Evolutionary conservation across 2,329 filamentous ascomycete species (phyloP).

Genomic region (Lasiodiplodia gonubiensis): DNA sequence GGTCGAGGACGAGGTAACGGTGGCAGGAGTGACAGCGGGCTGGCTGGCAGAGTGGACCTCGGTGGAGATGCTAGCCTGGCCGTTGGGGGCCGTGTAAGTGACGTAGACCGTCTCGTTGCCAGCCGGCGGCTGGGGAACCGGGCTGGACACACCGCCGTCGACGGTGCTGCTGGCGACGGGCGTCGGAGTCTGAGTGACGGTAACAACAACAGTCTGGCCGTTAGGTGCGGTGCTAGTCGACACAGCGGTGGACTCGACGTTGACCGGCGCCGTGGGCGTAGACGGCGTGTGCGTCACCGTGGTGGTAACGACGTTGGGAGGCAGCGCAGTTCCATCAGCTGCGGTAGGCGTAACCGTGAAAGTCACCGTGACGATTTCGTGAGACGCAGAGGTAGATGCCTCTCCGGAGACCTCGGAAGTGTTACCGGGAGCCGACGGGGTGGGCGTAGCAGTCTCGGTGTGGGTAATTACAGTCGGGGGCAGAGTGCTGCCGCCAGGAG

Average conservation of each 20-base stretch:
- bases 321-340: constrained; percentile 13
- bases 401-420: constrained; percentile 10
- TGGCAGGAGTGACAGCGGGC: constrained; percentile 1
- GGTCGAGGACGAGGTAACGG: constrained; percentile 50
- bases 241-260: neutral
- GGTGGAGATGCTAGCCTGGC: constrained; percentile 16
- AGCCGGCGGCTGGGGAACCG: constrained; percentile 1
- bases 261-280: constrained; percentile 9
- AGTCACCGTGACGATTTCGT: constrained; percentile 1
- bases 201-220: constrained; percentile 7
- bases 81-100: constrained; percentile 8
- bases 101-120: constrained; percentile 18
- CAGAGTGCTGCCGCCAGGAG: constrained; percentile 21
- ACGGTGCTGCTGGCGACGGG: constrained; percentile 2
- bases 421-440: neutral
- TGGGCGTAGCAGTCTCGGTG: constrained; percentile 3
- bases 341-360: constrained; percentile 19
- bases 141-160: neutral
- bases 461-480: constrained; percentile 11
- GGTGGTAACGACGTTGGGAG: constrained; percentile 18
- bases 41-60: neutral
- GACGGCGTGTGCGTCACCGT: constrained; percentile 16
- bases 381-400: neutral
- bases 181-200: constrained; percentile 1
- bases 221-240: constrained; percentile 8